Conservation (phyloP, 225 moss, liverwort and hornwort species). For the Ulota crispa region DNA sequence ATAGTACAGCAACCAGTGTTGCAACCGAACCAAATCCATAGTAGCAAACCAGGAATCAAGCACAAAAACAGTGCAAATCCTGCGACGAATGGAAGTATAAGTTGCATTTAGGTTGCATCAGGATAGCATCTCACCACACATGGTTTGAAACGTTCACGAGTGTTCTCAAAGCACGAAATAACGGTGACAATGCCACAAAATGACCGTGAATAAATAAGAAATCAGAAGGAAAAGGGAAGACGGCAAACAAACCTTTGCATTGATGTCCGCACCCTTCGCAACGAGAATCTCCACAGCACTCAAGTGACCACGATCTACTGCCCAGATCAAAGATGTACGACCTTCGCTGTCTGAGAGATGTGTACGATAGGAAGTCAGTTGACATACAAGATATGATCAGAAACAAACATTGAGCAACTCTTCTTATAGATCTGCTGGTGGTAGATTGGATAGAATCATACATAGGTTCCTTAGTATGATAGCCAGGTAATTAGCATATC, state of each 20-base stretch:
- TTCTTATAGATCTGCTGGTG: neutral
- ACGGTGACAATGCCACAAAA: neutral
- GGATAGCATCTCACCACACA: conserved; percentile 5
- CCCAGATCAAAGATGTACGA: conserved; percentile 96
- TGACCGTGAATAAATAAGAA: neutral
- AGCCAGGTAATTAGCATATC: conserved; percentile 4
- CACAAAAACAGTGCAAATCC: conserved; percentile 3
- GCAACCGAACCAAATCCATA: neutral
- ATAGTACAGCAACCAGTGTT: conserved; percentile 8
- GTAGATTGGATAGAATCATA: conserved; percentile 1
- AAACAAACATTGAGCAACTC: conserved; percentile 7
- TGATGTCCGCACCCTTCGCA: conserved; percentile 87
- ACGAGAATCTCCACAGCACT: conserved; percentile 80
- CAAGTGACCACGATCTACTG: conserved; percentile 91
- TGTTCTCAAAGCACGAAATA: conserved; percentile 5
- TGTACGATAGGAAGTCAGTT: conserved; percentile 28
- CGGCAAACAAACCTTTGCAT: conserved; percentile 68
- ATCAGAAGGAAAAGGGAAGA: neutral
- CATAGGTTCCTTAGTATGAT: neutral
- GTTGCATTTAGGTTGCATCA: neutral
- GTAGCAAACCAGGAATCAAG: neutral
- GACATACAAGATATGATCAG: neutral
- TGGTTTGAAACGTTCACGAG: neutral
- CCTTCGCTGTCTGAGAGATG: conserved; percentile 84
- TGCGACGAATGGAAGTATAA: conserved; percentile 3